phyloP scores from a whole-genome alignment of 352 stramenopile genomes.

The Phytophthora cactorum region DNA sequence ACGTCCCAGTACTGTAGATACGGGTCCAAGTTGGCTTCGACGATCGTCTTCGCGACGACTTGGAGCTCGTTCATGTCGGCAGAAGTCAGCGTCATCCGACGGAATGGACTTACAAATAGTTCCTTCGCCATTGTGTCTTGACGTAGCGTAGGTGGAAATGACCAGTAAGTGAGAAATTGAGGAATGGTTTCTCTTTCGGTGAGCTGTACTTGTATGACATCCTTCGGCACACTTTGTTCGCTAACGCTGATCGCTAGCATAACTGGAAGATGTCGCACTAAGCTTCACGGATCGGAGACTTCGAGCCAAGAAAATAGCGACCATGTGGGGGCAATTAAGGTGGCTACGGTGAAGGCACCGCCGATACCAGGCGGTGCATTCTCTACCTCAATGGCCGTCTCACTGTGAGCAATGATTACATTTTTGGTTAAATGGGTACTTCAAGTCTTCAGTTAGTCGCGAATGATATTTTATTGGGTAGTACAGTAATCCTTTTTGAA shows the following conservation, averaged over 20 bases:
- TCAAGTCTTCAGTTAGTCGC: constrained; percentile 1
- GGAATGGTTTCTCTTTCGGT: background rate
- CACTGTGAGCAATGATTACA: background rate
- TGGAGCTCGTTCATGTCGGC: constrained; percentile 31
- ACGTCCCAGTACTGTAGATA: constrained; percentile 36
- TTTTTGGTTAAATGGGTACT: background rate
- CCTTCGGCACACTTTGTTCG: background rate
- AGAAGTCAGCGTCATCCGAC: constrained; percentile 19
- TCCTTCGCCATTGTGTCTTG: constrained; percentile 23
- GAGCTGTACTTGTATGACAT: background rate
- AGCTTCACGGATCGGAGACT: background rate
- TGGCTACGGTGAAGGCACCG: background rate
- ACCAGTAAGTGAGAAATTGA: background rate
- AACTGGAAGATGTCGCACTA: background rate
- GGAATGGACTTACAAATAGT: constrained; percentile 32
- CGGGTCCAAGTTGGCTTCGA: constrained; percentile 31
- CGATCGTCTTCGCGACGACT: constrained; percentile 31
- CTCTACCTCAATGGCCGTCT: background rate
- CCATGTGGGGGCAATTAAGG: background rate
- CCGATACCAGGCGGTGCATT: background rate
- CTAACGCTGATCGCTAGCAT: background rate
- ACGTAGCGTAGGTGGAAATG: background rate
- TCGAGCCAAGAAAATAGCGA: background rate
- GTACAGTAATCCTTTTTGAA: background rate
- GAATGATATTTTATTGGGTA: constrained; percentile 22